A percentile compares a stretch with the other conserved stretches of the same genome.
Evolutionary conservation across 1,284 basidiomycete species (phyloP).

Genomic region (Cryptococcus wingfieldii): DNA sequence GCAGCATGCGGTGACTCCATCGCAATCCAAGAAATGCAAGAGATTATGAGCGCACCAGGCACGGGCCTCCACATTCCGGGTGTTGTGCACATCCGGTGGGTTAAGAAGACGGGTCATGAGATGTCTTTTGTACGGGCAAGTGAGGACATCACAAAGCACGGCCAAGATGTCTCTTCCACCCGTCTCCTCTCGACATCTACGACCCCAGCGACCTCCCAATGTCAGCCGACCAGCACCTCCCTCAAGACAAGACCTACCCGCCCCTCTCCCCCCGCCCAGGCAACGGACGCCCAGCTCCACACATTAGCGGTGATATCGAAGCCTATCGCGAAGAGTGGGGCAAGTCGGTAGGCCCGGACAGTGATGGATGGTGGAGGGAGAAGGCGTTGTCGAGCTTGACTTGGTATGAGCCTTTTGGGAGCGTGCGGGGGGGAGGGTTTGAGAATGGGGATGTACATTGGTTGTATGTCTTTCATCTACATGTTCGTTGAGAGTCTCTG

Average conservation of each 20-base stretch:
- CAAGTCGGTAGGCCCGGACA: constrained; percentile 66
- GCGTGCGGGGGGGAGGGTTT: constrained; percentile 79
- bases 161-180: too few relatives aligned
- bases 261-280: constrained; percentile 34
- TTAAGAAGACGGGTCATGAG: too few relatives aligned
- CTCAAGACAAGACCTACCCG: constrained; percentile 33
- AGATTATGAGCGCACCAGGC: too few relatives aligned
- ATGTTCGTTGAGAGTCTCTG: too few relatives aligned
- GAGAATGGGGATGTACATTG: constrained; percentile 84
- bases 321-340: constrained; percentile 67
- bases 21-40: too few relatives aligned
- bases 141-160: too few relatives aligned
- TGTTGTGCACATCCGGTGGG: constrained; percentile 53
- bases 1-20: too few relatives aligned
- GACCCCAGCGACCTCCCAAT: too few relatives aligned
- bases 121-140: too few relatives aligned
- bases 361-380: constrained; percentile 84
- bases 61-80: constrained; percentile 55
- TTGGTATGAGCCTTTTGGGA: constrained; percentile 91
- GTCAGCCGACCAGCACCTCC: too few relatives aligned
- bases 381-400: constrained; percentile 77
- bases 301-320: constrained; percentile 68
- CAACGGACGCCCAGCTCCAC: constrained; percentile 51
- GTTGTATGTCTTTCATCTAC: constrained; percentile 56
- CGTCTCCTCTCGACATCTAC: too few relatives aligned